Evolutionary conservation across 139 green algal genomes (phyloP), one percentile per base, ranked within the genome.

Genomic region (Protoeuglena noctilucae): DNA sequence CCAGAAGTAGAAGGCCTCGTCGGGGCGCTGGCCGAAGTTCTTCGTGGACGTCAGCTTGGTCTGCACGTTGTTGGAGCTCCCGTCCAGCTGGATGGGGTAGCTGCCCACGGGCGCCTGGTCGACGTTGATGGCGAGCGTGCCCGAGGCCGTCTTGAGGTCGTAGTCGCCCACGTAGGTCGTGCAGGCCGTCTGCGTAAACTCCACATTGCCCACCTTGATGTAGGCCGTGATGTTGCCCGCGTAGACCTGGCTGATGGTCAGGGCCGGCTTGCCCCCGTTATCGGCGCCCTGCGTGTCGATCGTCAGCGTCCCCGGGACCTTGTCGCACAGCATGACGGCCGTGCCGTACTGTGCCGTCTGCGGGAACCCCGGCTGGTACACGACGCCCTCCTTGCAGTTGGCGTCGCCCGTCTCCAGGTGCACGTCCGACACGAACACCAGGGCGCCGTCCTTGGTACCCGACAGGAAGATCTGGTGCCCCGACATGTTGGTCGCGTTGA

Each of bases 221-320:
- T 7, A 43, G 9, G 34, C 12, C 34, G 9, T 43, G 34, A 61
- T 49, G 39, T 52, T 53, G 9, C 54, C 54, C 12, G 39, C 54
- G 19, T 34, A 53, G 54, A 61, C 43, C 7, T 30, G 21, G 39
- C 24, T 22, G 34, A 61, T 19, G 40, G 17, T 24, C 40, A 61
- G 22, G 6, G 54, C 54, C 23, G 54, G 54, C 19, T 40, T 23
- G 34, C 54, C 54, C 4, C 31, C 54, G 41, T 61, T 61, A 34
- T 61, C 54, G 14, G 54, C 54, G 18, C 54, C 54, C 23, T 53
- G 18, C 23, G 40, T 26, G 54, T 61, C 54, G 22, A 61, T 40
- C 6, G 43, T 49, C 39, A 61, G 34, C 25, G 34, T 24, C 24
- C 54, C 54, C 18, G 23, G 19, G 25, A 49, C 54, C 6, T 28